Percentiles rank a stretch among this genome's conserved stretches.
Evolutionary conservation across 2,329 filamentous ascomycete species (phyloP).

Genomic region (Kalaharituber pfeilii): DNA sequence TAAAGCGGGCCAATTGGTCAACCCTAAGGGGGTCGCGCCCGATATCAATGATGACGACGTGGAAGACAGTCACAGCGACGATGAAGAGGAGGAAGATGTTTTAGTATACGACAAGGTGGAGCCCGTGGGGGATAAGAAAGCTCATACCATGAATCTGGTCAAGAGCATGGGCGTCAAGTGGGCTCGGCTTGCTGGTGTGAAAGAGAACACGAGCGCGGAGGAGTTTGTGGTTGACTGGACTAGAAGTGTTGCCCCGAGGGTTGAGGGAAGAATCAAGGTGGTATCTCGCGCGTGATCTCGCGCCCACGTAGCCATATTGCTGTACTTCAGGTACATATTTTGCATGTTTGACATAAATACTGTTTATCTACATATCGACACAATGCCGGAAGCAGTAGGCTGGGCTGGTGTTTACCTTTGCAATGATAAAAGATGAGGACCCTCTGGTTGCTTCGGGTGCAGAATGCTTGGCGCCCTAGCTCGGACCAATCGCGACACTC

Average conservation of each 20-base stretch:
- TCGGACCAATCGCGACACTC: neutral
- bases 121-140: constrained; percentile 28
- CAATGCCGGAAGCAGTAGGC: no score
- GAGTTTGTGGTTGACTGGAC: constrained; percentile 57
- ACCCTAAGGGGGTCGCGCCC: constrained; percentile 27
- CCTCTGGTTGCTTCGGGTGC: neutral
- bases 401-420: no score
- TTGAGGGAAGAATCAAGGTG: constrained; percentile 54
- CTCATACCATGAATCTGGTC: constrained; percentile 48
- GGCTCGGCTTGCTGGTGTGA: constrained; percentile 49
- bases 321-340: no score
- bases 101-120: constrained; percentile 26
- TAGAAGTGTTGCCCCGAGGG: constrained; percentile 54
- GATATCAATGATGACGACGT: constrained; percentile 29
- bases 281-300: neutral
- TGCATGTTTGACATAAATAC: no score
- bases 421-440: no score
- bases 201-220: constrained; percentile 40
- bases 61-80: constrained; percentile 26
- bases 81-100: constrained; percentile 25
- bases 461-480: neutral
- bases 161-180: constrained; percentile 55
- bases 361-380: no score
- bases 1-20: constrained; percentile 17
- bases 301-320: no score